Base-by-base conservation (phyloP, 192 early-diverging fungal genomes). In the Chytriomyces sp. region DNA sequence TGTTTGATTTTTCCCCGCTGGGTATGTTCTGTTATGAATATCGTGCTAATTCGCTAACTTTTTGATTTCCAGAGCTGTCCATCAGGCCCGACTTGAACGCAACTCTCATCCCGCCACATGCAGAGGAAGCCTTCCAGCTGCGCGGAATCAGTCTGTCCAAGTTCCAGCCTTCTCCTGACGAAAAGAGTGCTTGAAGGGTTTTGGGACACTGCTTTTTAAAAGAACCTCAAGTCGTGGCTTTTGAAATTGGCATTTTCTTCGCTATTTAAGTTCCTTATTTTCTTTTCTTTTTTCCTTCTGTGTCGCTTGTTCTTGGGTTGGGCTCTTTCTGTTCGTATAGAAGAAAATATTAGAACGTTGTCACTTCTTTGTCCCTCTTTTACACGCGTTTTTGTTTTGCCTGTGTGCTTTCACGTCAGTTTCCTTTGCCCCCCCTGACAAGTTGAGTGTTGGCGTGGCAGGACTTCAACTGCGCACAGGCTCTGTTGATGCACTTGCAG, bases 1-100 rank as follows among this genome's bases (percentile, higher is more conserved):
- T 98, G 61, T 99, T 99, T 88, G 92, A 98, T 79, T 99, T 99
- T 81, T 90, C 91, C 18, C 73, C 81, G 35, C 84, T 90, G 66
- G 93, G 93, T 92, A 85, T 72, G 79, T 59, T 70, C 45, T 5
- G 20, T 67, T 65, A 48, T 6, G 8, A 63, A 7, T 49, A 20
- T 72, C 20, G 11, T 28, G 20, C 24, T 0, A 50, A 44, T 75
- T 8, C 46, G 43, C 50, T 70, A 24, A 61, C 18, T 48, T 67
- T 47, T 26, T 60, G 43, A 63, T 45, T 74, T 46, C 75, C 86
- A 86, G 97, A 99, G 83, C 83, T 98, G 46, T 95, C 94, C 2
- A 93, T 97, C 61, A 89, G 93, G 23, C 94, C 96, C 13, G 92
- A 92, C 66, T 82, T 96, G 63, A 92, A 92, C 75, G 82, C 83